These are phyloP conservation scores for Calonectria ilicicola DNA, from an alignment of 2,329 filamentous ascomycete species.

Conservation along the genomic window DNA sequence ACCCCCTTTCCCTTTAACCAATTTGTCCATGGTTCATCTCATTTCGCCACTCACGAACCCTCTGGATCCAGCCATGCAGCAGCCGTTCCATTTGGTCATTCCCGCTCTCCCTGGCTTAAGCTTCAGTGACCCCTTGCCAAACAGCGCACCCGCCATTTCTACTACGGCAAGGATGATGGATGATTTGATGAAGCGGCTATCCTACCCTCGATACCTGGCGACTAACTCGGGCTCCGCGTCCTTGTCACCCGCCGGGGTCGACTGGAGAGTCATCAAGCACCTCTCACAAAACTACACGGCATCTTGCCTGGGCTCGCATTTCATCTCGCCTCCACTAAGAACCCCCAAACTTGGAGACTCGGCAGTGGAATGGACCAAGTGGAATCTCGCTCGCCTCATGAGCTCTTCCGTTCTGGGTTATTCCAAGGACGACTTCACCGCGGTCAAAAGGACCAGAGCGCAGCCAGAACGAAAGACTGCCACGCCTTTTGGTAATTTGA, in stretches of 20 bases:
- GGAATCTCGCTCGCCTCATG: slow-evolving; percentile 64
- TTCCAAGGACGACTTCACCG: slow-evolving; percentile 61
- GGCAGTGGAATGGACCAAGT: slow-evolving; percentile 65
- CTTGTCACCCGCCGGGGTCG: slow-evolving; percentile 60
- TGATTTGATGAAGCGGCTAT: slow-evolving; percentile 69
- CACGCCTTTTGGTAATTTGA: slow-evolving; percentile 45
- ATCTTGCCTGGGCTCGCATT: slow-evolving; percentile 70
- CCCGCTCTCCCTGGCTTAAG: slow-evolving; percentile 75
- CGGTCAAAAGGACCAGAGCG: slow-evolving; percentile 47
- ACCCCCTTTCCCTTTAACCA: slow-evolving; percentile 75
- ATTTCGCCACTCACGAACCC: slow-evolving; percentile 67
- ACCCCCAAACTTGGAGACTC: slow-evolving; percentile 59
- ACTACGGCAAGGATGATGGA: slow-evolving; percentile 68
- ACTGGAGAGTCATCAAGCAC: slow-evolving; percentile 61
- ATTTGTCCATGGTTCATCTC: slow-evolving; percentile 69
- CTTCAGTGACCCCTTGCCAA: slow-evolving; percentile 72
- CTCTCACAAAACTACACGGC: slow-evolving; percentile 61
- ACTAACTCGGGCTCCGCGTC: slow-evolving; percentile 64
- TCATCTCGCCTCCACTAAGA: slow-evolving; percentile 67
- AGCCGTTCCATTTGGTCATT: slow-evolving; percentile 75
- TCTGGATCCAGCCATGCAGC: slow-evolving; percentile 54
- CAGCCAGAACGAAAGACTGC: slow-evolving; percentile 22
- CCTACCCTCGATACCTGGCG: slow-evolving; percentile 69
- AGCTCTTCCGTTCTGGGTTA: slow-evolving; percentile 68
- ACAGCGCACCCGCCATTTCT: slow-evolving; percentile 60